phyloP scores from a whole-genome alignment of 2,329 filamentous ascomycete genomes.

The Diaporthe ampelina region DNA sequence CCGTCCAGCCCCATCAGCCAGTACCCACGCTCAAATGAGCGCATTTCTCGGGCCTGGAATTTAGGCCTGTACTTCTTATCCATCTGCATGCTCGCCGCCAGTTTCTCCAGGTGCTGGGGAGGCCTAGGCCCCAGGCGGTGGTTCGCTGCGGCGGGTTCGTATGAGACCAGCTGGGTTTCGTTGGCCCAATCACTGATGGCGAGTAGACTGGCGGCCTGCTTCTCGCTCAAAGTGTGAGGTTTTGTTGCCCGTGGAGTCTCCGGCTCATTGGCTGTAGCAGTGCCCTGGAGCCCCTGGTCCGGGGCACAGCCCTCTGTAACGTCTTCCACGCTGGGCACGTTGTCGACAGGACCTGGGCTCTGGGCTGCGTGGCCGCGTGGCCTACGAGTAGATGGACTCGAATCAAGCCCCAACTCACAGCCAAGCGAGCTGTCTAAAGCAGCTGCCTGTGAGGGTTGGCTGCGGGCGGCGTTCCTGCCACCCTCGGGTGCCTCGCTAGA shows the following conservation, averaged over 20 bases:
- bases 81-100: constrained; percentile 67
- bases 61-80: constrained; percentile 66
- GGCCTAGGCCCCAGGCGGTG: constrained; percentile 55
- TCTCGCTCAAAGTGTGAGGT: background rate
- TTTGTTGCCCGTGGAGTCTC: background rate
- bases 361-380: background rate
- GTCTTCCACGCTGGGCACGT: background rate
- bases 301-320: background rate
- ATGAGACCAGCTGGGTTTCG: constrained; percentile 17
- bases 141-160: constrained; percentile 63
- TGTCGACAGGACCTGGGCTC: background rate
- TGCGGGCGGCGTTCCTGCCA: background rate
- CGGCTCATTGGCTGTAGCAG: background rate
- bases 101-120: constrained; percentile 63
- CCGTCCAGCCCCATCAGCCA: constrained; percentile 75
- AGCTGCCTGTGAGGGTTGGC: background rate
- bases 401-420: background rate
- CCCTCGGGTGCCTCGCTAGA: background rate
- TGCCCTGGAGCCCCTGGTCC: background rate
- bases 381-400: background rate
- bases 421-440: background rate
- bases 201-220: no score
- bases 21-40: constrained; percentile 79
- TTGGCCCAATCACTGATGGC: constrained; percentile 30
- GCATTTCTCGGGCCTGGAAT: constrained; percentile 62